These are phyloP conservation scores for Kodamaea sp. DNA, from an alignment of 1,139 yeast genomes.

Conservation along the genomic window DNA sequence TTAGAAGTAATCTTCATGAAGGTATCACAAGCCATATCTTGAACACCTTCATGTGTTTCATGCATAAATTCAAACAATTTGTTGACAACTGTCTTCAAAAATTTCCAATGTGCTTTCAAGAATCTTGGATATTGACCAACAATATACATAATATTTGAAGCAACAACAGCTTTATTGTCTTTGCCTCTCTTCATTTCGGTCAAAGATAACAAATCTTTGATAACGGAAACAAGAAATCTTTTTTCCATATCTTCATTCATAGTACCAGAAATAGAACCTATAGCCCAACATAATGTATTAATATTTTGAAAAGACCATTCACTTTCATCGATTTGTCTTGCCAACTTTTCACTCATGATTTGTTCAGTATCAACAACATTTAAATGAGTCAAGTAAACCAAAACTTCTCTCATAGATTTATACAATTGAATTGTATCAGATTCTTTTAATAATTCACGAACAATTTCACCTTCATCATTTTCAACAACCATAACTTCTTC, in stretches of 20 bases:
- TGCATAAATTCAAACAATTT: constrained; percentile 98
- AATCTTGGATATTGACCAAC: constrained; percentile 99
- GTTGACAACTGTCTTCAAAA: constrained; percentile 90
- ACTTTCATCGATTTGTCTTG: constrained; percentile 88
- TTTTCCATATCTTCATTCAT: constrained; percentile 98
- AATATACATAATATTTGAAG: constrained; percentile 97
- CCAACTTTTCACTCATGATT: constrained; percentile 87
- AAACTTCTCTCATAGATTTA: constrained; percentile 91
- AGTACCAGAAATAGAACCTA: constrained; percentile 97
- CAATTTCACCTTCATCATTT: constrained; percentile 98
- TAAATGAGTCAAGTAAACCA: constrained; percentile 91
- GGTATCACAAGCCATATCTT: constrained; percentile 99
- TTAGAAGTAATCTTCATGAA: constrained; percentile 92
- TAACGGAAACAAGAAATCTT: constrained; percentile 85
- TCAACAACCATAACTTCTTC: constrained; percentile 96
- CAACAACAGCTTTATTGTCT: constrained; percentile 97
- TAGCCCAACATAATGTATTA: constrained; percentile 98
- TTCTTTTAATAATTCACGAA: constrained; percentile 94
- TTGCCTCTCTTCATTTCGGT: constrained; percentile 97
- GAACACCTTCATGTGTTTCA: constrained; percentile 99
- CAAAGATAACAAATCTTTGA: constrained; percentile 82
- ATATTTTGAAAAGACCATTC: constrained; percentile 99
- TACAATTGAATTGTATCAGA: constrained; percentile 94
- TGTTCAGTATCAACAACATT: constrained; percentile 92
- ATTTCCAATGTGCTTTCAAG: constrained; percentile 96